Evolutionary conservation across 352 stramenopile genomes (phyloP), one percentile per base, ranked within the genome.

Genomic region (Pythium coloratum): DNA sequence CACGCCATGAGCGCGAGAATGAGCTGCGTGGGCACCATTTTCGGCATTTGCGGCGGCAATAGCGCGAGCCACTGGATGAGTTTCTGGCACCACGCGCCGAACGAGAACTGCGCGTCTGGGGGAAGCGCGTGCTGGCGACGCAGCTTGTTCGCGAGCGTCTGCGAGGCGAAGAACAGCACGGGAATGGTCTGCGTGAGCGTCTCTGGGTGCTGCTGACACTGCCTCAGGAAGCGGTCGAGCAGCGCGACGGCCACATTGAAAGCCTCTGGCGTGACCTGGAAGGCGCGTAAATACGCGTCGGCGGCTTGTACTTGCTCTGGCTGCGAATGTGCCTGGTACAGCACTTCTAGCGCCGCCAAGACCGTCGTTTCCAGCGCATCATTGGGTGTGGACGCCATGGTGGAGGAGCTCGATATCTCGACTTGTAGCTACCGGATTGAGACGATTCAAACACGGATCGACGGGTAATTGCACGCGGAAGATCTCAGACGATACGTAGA

Each of bases 101-200:
- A 69, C 57, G 73, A 76, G 54, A 57, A 73, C 38, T 62, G 20
- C 34, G 55, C 36, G 34, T 74, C 64, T 26, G 59, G 28, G 0
- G 76, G 76, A 62, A 88, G 70, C 63, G 67, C 66, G 36, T 82
- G 75, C 49, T 90, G 77, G 24, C 84, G 81, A 6, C 86, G 82
- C 18, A 94, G 62, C 68, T 93, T 92, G 72, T 82, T 92, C n/a
- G 84, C 83, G 55, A 94, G 76, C 67, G 86, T 94, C 76, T 94
- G 86, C 18, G 86, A 75, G 24, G 86, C 77, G 71, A 94, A 94
- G 71, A 93, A 94, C 28, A 90, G 71, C 24, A 84, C 71, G 13
- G 85, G 82, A 13, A 88, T 70, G 24, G 59, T 42, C 14, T 44
- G 10, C 14, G 40, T 49, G 13, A 75, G 62, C 42, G 62, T 64